These are phyloP conservation scores for Globisporangium camurandrum DNA, from an alignment of 352 stramenopile genomes.

Conservation along the genomic window DNA sequence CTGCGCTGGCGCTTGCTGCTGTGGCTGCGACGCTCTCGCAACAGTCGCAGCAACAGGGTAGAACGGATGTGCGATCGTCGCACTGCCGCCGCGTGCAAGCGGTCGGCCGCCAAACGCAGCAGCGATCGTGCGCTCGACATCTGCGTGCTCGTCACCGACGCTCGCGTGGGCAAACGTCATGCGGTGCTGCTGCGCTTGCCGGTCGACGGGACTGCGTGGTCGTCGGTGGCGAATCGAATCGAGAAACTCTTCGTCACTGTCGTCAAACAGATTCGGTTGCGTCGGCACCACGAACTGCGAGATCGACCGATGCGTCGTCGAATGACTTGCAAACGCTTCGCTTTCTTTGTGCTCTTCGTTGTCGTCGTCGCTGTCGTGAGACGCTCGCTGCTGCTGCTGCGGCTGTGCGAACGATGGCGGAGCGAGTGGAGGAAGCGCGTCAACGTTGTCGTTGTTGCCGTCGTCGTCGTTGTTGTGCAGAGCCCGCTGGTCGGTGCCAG, in stretches of 20 bases:
- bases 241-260: slow-evolving; percentile 15
- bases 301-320: slow-evolving; percentile 5
- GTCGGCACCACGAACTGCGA: neutral
- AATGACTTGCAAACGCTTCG: neutral
- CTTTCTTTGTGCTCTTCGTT: neutral
- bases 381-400: neutral
- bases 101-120: slow-evolving; percentile 13
- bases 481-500: neutral
- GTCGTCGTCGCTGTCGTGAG: neutral
- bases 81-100: neutral
- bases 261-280: slow-evolving; percentile 9
- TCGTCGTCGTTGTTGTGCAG: neutral
- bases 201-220: slow-evolving; percentile 1
- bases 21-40: neutral
- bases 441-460: too few relatives aligned
- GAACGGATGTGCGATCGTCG: neutral
- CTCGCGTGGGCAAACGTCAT: neutral
- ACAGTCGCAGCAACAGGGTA: neutral
- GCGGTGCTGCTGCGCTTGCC: neutral
- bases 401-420: neutral
- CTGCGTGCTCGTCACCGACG: slow-evolving; percentile 9
- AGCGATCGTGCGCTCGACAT: slow-evolving; percentile 12
- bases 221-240: slow-evolving; percentile 8
- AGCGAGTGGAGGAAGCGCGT: too few relatives aligned
- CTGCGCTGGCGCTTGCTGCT: slow-evolving; percentile 1